These are phyloP conservation scores for Solanum raphanifolium DNA, from an alignment of 257 asterid species.

Conservation along the genomic window DNA sequence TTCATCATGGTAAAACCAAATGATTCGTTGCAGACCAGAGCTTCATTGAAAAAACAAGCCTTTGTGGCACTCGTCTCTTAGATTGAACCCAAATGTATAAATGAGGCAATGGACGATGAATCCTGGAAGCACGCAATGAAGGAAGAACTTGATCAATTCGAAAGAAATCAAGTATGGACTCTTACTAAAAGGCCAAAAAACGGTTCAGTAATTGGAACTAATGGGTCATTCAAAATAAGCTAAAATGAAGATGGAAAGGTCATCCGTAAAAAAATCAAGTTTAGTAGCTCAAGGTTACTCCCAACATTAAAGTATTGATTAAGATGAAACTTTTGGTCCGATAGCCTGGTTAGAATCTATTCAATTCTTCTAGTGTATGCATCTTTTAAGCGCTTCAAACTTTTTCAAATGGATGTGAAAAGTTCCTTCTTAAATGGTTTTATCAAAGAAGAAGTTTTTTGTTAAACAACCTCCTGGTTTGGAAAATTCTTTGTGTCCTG, in stretches of 20 bases:
- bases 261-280: neutral
- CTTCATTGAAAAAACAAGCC: neutral
- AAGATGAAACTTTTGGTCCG: neutral
- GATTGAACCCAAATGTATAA: neutral
- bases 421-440: neutral
- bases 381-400: no score
- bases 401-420: neutral
- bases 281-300: neutral
- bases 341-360: neutral
- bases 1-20: neutral
- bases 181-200: neutral
- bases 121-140: neutral
- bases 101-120: neutral
- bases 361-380: no score
- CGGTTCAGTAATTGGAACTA: neutral
- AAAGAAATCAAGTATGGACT: neutral
- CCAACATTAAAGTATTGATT: neutral
- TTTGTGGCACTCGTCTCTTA: no score
- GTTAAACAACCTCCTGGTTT: neutral
- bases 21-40: neutral
- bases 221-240: neutral
- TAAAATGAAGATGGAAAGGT: neutral
- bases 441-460: neutral
- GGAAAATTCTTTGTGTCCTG: neutral
- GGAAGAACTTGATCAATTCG: neutral